Evolutionary conservation across 2,329 filamentous ascomycete species (phyloP), one percentile per base, ranked within the genome.

Genomic region (Ophiocordyceps sinensis): DNA sequence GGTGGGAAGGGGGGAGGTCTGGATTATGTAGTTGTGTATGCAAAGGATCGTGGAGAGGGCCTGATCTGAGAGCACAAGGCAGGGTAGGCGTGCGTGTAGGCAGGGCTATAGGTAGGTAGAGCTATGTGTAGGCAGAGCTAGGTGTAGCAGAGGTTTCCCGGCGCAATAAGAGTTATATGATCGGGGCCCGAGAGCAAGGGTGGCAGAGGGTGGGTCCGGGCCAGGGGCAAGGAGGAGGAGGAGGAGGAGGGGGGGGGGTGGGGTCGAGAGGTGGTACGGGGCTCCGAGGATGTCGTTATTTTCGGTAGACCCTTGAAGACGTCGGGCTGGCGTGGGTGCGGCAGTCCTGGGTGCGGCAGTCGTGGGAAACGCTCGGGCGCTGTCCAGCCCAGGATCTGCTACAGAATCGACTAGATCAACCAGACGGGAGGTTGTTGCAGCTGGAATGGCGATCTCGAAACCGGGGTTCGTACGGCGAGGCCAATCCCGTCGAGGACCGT

Each of bases 341-440:
- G 42, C 42, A 41, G 39, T 37, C 37, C 35, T 29, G 43, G 44
- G 29, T 40, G 39, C 42, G 42, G 42, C 42, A 41, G 39, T 37
- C 37, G 37, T 29, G 43, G 44, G 29, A 40, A 26, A 38, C 48
- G 47, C 48, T 47, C 43, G 47, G 44, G 48, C 48, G 29, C 40
- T 34, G 40, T 36, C 40, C 31, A 35, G 38, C 23, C 45, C 41
- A 42, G 48, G 40, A 44, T 47, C 41, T 44, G 43, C 38, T 45
- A 47, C 47, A 49, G 43, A 46, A 45, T 39, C 42, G 47, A 43
- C 45, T 45, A 46, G 44, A 46, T 44, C 42, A 39, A 12, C 34
- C 31, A 44, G 37, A 36, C 42, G 37, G 41, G 43, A 44, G 42
- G 41, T 35, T 45, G 45, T 36, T 43, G 43, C 41, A 37, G 32